These are phyloP conservation scores for Heracleum sosnowskyi DNA, from an alignment of 129 eudicot species.

Conservation along the genomic window DNA sequence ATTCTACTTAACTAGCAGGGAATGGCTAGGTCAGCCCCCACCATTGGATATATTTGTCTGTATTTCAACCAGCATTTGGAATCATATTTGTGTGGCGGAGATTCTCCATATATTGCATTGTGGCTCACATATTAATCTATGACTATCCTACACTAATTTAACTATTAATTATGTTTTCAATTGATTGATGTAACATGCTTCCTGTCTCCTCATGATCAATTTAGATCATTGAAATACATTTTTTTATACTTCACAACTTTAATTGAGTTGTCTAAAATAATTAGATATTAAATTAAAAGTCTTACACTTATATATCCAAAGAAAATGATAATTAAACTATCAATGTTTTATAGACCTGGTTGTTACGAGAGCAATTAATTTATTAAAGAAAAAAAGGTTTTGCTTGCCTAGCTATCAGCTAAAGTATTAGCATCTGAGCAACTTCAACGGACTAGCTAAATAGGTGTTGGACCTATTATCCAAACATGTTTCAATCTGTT, in stretches of 20 bases:
- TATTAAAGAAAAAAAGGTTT: not conserved
- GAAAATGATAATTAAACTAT: not conserved
- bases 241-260: not conserved
- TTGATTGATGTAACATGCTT: slow-evolving; percentile 18
- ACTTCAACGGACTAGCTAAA: too few relatives aligned
- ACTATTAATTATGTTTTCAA: not conserved
- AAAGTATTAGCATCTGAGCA: too few relatives aligned
- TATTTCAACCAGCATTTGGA: slow-evolving; percentile 47
- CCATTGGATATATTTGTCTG: slow-evolving; percentile 50
- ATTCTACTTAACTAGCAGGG: slow-evolving; percentile 17
- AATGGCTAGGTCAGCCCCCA: slow-evolving; percentile 48
- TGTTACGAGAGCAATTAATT: not conserved
- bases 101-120: slow-evolving; percentile 37
- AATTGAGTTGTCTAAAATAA: not conserved
- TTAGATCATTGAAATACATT: not conserved
- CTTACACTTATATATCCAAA: not conserved
- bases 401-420: too few relatives aligned
- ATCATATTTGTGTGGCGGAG: slow-evolving; percentile 48
- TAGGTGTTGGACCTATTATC: too few relatives aligned
- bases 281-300: not conserved
- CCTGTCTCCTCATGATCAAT: slow-evolving; percentile 12
- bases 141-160: not conserved
- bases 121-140: slow-evolving; percentile 14
- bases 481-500: too few relatives aligned
- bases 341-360: not conserved